Base-by-base conservation (phyloP, 2,329 filamentous ascomycete species). In the Graphiopsis chlorocephala region DNA sequence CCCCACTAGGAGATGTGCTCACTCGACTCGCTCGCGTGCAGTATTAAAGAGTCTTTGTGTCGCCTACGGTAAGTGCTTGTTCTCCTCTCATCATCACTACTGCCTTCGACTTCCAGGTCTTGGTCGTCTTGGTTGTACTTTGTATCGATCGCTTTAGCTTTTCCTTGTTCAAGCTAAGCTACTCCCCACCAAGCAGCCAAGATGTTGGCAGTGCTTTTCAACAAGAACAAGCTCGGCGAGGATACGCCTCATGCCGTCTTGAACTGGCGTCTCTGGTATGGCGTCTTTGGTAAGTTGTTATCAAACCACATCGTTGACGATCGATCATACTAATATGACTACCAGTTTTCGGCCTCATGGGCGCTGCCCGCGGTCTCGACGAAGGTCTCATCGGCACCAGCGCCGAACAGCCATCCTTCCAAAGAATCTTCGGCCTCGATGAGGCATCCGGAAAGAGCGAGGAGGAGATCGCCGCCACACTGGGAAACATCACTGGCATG, bases 261-360 rank as follows among this genome's bases (percentile, higher is more conserved):
- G 75, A 93, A 93, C 79, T 92, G 89, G 89, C 83, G 86, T 52
- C 82, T 93, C 67, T 92, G 89, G 88, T 91, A 90, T 76, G 88
- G 90, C 48, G 89, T 93, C 63, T 74, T 91, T 67, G 73, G 72
- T 74, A 57, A 69, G 72, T 61, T 38, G 45, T 15, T 60, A n/a
- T 60, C 8, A 20, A 11, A 42, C 6, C 8, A 23, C 10, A 12
- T 45, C 38, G n/a, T 45, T 45, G 11, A 12, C 12, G n/a, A 23
- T 45, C 38, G n/a, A 11, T 45, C 38, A 42, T 23, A 42, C 42
- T 67, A 57, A 67, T 50, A 33, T 29, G 45, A 15, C n/a, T 7
- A 20, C 5, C 50, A 72, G 72, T 76, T 3, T 76, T 75, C 52
- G 73, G 72, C 28, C 65, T 94, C 38, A 86, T 93, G 77, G 91